Base-by-base conservation (phyloP, 1,284 basidiomycete genomes). In the Fomitopsis schrenkii region DNA sequence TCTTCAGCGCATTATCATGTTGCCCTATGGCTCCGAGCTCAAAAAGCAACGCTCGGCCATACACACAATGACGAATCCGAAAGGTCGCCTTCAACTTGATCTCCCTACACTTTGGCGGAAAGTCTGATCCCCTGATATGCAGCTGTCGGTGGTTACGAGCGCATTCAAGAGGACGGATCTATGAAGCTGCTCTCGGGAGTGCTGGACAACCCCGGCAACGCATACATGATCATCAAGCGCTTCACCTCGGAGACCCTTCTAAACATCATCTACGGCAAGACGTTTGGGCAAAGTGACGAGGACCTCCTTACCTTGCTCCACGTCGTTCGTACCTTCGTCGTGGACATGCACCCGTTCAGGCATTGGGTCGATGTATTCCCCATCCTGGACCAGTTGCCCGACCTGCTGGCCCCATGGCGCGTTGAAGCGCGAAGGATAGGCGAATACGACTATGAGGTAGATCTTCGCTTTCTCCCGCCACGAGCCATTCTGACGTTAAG, bases 331-430 rank as follows among this genome's bases (percentile, higher is more conserved):
- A 64, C 66, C 42, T 71, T 72, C 53, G 59, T 68, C 4, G 52
- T 44, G 3, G 66, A 72, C 40, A 64, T 58, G 22, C 62, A 68
- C 46, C 72, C 72, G 9, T 71, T 70, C 10, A 62, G 66, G 4
- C 72, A 74, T 57, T 48, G 72, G 12, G 72, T 74, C 12, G 72
- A 74, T 56, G 68, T 65, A 2, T 68, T 74, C 40, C 72, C 72
- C 0, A 57, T 69, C 9, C 57, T 73, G 6, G 72, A 74, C 36
- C 58, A 36, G 10, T 63, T 74, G 4, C 72, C 72, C 0, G 65
- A 69, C 19, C 66, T 66, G 17, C 61, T 73, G 8, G 58, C 70
- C 2, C 67, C 71, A 1, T 74, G 72, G 72, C 59, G 72, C 19
- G 58, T 55, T 22, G 59, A 67, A 41, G 72, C 72, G 3, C 33